Evolutionary conservation across 768 basidiomycete species (phyloP), one percentile per base, ranked within the genome.

Genomic region (Collybiopsis luxurians): DNA sequence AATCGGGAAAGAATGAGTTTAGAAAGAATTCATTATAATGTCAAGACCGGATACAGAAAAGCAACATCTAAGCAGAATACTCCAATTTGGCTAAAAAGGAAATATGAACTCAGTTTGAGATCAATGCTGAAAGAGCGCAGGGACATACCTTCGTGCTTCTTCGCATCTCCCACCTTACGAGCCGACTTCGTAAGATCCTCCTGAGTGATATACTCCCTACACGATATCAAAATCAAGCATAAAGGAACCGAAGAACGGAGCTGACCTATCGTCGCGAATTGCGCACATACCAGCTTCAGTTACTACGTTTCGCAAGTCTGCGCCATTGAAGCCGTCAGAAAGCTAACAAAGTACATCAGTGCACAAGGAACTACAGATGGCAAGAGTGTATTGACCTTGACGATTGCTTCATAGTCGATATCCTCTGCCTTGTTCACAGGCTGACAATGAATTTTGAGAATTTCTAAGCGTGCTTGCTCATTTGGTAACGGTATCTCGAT

Each of bases 271-370:
- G 58, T 98, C 96, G 45, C 97, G 84, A 64, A 99, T 98, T 6
- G 97, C 97, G 67, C 98, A 98, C 94, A 99, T 96, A 44, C 96
- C 96, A 21, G 92, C 89, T 71, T 96, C 95, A 3, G 94, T 97
- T 42, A 95, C 85, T 23, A 98, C 91, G 68, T 98, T 98, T 47
- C 95, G 82, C 67, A 98, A 70, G 76, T 98, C 97, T 17, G 97
- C 97, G 53, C 97, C 97, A 60, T 62, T 55, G 62, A 58, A 46
- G 9, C 60, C 60, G 56, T 49, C 27, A 28, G 51, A 59, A 19
- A 45, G 45, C 52, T 44, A 52, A 43, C 13, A 24, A 54, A 31
- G 52, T 23, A 21, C 58, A 59, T 19, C 19, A 31, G n/a, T 49
- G 43, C 59, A 26, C 47, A 19, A 53, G 12, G 38, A 13, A 15